These are phyloP conservation scores for Pharus latifolius DNA, from an alignment of 176 grass and related monocot species.

Conservation along the genomic window DNA sequence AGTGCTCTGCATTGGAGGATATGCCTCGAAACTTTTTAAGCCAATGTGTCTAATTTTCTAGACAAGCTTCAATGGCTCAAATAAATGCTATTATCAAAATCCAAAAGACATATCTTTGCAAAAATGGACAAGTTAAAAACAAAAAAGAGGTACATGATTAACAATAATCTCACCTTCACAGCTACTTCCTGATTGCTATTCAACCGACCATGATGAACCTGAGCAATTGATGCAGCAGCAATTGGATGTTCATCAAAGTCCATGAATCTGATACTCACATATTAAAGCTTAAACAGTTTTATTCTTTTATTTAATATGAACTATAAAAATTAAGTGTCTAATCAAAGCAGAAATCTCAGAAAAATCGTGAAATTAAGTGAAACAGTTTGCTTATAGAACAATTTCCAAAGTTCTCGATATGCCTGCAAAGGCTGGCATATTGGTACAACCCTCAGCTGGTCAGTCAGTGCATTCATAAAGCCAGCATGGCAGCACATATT, in stretches of 20 bases:
- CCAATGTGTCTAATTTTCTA: neutral
- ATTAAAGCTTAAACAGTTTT: conserved; percentile 17
- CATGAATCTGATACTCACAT: conserved; percentile 64
- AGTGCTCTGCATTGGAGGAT: neutral
- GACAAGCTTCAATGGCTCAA: neutral
- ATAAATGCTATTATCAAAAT: neutral
- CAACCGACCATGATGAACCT: conserved; percentile 76
- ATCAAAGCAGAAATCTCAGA: neutral
- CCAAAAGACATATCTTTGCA: neutral
- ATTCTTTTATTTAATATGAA: neutral
- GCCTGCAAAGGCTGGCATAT: no score
- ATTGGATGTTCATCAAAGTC: conserved; percentile 86
- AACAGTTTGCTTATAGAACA: neutral
- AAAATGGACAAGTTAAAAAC: neutral
- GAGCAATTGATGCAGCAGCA: conserved; percentile 99
- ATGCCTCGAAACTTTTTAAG: neutral
- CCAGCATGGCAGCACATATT: neutral
- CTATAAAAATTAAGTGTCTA: conserved; percentile 14
- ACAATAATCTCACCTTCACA: conserved; percentile 64
- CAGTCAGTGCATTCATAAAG: no score
- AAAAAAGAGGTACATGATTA: neutral
- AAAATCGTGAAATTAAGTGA: neutral
- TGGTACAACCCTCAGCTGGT: no score
- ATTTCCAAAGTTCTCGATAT: no score
- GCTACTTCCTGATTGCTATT: conserved; percentile 75